Conservation (phyloP, 2,329 filamentous ascomycete species). For the Fusarium camptoceras region DNA sequence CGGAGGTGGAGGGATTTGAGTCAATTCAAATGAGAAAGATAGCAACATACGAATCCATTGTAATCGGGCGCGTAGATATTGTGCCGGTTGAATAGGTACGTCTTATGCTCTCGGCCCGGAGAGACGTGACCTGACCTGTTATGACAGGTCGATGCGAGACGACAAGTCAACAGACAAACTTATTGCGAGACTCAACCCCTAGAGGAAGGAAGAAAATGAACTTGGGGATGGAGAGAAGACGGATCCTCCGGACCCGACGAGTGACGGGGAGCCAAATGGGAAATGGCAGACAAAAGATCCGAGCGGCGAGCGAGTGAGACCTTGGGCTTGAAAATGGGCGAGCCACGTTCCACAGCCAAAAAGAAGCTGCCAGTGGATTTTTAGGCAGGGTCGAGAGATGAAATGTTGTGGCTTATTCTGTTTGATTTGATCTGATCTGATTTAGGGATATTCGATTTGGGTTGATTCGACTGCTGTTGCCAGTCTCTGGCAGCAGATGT, state of each 20-base stretch:
- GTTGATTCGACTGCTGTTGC: constrained; percentile 19
- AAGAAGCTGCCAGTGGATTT: constrained; percentile 1
- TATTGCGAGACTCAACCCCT: constrained; percentile 16
- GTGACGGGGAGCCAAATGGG: constrained; percentile 35
- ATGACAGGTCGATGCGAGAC: constrained; percentile 30
- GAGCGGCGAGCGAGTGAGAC: constrained; percentile 18
- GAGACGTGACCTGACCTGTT: constrained; percentile 45
- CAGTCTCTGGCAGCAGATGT: constrained; percentile 26
- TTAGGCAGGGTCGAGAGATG: constrained; percentile 26
- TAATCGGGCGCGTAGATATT: constrained; percentile 33
- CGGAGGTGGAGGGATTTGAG: constrained; percentile 21
- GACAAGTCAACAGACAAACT: constrained; percentile 20
- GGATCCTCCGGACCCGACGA: constrained; percentile 35
- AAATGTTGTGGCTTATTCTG: constrained; percentile 36
- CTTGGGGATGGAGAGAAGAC: constrained; percentile 29
- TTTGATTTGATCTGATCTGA: constrained; percentile 3
- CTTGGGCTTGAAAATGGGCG: constrained; percentile 31
- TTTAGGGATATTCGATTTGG: neutral
- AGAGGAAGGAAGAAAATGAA: constrained; percentile 9
- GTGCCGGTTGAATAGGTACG: constrained; percentile 42
- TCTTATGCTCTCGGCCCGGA: constrained; percentile 43
- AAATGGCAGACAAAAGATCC: constrained; percentile 20
- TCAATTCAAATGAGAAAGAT: constrained; percentile 32
- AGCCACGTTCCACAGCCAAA: constrained; percentile 38
- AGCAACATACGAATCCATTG: constrained; percentile 50